Conservation (phyloP, 805 yeast genomes). For the Kodamaea neixiangensis region DNA sequence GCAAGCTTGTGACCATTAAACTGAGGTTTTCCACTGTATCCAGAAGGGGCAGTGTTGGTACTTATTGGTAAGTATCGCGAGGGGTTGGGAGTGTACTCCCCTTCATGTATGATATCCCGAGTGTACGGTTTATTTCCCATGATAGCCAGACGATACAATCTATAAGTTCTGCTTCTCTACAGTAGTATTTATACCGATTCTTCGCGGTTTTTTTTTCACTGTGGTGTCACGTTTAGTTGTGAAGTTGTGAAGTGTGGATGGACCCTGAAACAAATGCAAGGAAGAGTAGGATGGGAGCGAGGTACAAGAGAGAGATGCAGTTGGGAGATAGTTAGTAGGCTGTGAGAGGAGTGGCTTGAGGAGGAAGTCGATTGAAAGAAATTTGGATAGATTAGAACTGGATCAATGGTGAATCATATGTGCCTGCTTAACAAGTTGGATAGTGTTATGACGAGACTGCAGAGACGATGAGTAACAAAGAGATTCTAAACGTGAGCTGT, state of each 20-base stretch:
- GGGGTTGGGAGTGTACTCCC: slow-evolving; percentile 31
- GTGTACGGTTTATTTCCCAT: slow-evolving; percentile 9
- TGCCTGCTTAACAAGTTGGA: too few species aligned
- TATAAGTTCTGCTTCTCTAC: background rate
- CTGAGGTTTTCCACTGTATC: background rate
- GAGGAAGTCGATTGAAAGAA: too few species aligned
- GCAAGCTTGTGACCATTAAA: background rate
- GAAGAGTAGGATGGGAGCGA: background rate
- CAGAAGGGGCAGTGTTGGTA: slow-evolving; percentile 14
- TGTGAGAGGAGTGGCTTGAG: too few species aligned
- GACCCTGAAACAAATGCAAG: background rate
- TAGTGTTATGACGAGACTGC: too few species aligned
- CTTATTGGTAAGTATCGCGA: slow-evolving; percentile 31
- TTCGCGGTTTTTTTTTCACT: background rate
- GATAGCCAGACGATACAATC: background rate
- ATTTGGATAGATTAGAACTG: too few species aligned
- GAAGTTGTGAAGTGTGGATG: background rate
- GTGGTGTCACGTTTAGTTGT: slow-evolving; percentile 5
- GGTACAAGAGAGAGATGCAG: background rate
- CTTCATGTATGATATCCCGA: slow-evolving; percentile 33
- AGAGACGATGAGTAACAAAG: too few species aligned
- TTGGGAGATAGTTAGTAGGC: background rate
- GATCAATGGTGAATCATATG: too few species aligned
- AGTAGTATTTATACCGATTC: background rate
- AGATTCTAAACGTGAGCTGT: too few species aligned